Conservation (phyloP, 768 basidiomycete genomes). For the Leccinum subgranulosum region DNA sequence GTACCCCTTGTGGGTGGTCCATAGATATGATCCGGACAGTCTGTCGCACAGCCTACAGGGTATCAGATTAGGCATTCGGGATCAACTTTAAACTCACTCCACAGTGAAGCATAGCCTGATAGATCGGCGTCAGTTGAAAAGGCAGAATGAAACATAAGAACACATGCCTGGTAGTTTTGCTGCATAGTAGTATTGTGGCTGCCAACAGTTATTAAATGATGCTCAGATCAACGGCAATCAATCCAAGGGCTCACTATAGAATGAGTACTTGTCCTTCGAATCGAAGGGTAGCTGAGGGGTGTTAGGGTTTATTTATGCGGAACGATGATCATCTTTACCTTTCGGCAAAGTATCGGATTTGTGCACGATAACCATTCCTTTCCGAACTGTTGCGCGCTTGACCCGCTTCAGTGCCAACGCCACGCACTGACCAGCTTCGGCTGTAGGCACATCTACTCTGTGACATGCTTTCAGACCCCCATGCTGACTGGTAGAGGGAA, state of each 20-base stretch:
- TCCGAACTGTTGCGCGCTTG: constrained; percentile 74
- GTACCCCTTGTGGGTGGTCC: constrained; percentile 84
- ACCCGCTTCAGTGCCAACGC: constrained; percentile 91
- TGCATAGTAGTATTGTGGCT: constrained; percentile 94
- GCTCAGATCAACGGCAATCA: background rate
- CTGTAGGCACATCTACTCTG: constrained; percentile 76
- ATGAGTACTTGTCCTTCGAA: constrained; percentile 96
- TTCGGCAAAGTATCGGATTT: constrained; percentile 76
- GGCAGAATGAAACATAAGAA: background rate
- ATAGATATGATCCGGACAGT: constrained; percentile 88
- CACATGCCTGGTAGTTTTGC: constrained; percentile 81
- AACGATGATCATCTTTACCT: constrained; percentile 41
- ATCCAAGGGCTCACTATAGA: constrained; percentile 64
- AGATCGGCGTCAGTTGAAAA: background rate
- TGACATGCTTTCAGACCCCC: constrained; percentile 1
- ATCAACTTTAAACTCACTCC: constrained; percentile 48
- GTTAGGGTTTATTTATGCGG: background rate
- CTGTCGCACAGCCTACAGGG: constrained; percentile 76
- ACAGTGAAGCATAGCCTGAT: constrained; percentile 87
- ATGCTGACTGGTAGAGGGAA: background rate
- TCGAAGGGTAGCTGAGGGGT: constrained; percentile 58
- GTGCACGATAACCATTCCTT: constrained; percentile 91
- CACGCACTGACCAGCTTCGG: constrained; percentile 96
- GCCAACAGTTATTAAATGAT: constrained; percentile 3
- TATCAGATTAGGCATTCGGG: constrained; percentile 2